phyloP scores from a whole-genome alignment of 2,329 filamentous ascomycete species.

The Nannizzia gypsea region DNA sequence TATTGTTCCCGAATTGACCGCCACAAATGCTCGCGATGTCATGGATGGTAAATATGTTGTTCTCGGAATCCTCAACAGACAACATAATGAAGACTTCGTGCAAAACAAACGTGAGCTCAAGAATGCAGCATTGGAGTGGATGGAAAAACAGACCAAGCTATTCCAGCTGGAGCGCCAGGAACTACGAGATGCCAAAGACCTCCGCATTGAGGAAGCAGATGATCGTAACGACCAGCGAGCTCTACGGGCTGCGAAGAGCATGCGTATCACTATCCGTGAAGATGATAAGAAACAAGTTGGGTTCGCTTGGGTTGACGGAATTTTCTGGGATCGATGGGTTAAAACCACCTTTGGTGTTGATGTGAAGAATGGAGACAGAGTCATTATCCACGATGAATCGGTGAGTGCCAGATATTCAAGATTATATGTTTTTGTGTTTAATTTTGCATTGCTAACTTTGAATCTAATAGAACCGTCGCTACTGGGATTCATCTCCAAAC shows the following conservation, averaged over 20 bases:
- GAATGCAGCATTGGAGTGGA: constrained; percentile 91
- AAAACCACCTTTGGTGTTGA: constrained; percentile 89
- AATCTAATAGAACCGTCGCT: constrained; percentile 61
- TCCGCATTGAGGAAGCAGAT: constrained; percentile 91
- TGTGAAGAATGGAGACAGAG: constrained; percentile 70
- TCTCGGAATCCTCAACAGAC: constrained; percentile 71
- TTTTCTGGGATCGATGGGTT: constrained; percentile 97
- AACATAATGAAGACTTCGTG: constrained; percentile 66
- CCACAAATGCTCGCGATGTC: constrained; percentile 81
- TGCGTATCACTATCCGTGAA: constrained; percentile 81
- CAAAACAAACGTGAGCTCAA: constrained; percentile 80
- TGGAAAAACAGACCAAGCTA: constrained; percentile 84
- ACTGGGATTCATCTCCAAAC: constrained; percentile 86
- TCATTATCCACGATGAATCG: constrained; percentile 95
- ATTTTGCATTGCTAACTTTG: not conserved
- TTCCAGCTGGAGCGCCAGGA: constrained; percentile 92
- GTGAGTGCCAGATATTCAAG: constrained; percentile 42
- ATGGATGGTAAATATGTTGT: constrained; percentile 96
- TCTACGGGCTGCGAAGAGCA: constrained; percentile 74
- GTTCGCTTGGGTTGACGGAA: constrained; percentile 94
- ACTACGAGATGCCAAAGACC: constrained; percentile 82
- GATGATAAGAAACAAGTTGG: constrained; percentile 76
- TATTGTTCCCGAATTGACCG: constrained; percentile 85
- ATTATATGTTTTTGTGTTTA: not conserved
- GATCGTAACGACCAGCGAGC: constrained; percentile 85